Base-by-base conservation (phyloP, 2,329 filamentous ascomycete genomes). In the Xylariaceae sp. region DNA sequence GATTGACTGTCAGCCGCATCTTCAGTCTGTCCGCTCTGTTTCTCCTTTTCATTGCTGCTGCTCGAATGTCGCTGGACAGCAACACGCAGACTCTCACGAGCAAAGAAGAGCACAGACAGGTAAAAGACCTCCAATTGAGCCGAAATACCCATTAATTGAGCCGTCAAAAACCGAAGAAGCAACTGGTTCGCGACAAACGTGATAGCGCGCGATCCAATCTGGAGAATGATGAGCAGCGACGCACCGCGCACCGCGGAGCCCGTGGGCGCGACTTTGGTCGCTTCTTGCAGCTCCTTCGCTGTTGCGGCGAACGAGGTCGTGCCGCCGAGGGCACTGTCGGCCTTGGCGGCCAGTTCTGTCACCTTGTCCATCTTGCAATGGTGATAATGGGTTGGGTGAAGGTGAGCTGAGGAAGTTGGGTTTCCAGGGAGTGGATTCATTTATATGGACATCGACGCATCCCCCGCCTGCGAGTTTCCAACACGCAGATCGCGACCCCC, bases 151-250 rank as follows among this genome's bases (percentile, higher is more conserved):
- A 99, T 82, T 0, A 95, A 81, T 60, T 88, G 83, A 0, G 94
- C 92, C 1, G 92, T 96, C 50, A 97, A 78, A 72, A 89, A 93
- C 42, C 93, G 90, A 6, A 99, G 82, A 35, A 99, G 83, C 44
- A 96, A 74, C 74, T 99, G 93, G 76, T 97, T 99, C 71, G 94
- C 89, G 66, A 88, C 75, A 75, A 99, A 99, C 23, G 93, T 97
- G 64, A 96, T 78, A 57, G 88, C 86, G 61, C 93, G 88, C n/a
- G 93, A 97, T 50, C 82, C 81, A 64, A 99, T 80, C 75, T 97
- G 94, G 50, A 97, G 85, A 55, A 90, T 77, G 71, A 99, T 95
- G 66, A 99, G 84, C 70, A 94, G 87, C 11, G 89, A 89, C 56
- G 91, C 91, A 58, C 90, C 91, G 61, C 85, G 84, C 55, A 90